Evolutionary conservation across 1,139 yeast species (phyloP), one percentile per base, ranked within the genome.

Genomic region (Protomyces inundatus): DNA sequence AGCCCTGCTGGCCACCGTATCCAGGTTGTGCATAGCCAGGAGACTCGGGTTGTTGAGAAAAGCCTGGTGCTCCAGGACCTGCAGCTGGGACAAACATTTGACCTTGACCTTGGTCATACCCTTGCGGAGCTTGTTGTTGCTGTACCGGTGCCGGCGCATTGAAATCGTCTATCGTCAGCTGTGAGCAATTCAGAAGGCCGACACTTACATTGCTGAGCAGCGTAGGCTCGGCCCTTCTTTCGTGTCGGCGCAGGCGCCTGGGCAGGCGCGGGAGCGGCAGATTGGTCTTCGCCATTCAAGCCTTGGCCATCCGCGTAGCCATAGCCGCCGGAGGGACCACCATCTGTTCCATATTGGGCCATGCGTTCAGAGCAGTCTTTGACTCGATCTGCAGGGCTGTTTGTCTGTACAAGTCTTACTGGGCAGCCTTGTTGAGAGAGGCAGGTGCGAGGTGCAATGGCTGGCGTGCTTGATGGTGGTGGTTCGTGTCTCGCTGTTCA

Each of bases 1-100:
- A 42, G 23, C 32, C 48, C 30, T 30, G 30, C 23, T 42, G 48
- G 10, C 7, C 48, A 39, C n/a, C 42, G n/a, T 14, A 12, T 23
- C 2, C 23, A 23, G 48, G 55, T 42, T 45, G 60, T 12, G 42
- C 54, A 35, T 46, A 55, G n/a, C 42, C 42, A 45, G 33, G n/a
- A 12, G 12, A 34, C 4, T 34, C 7, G 14, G 45, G 58, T n/a
- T 33, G 48, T 32, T 37, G 54, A 5, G 55, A 23, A 35, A 12
- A 42, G 10, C 30, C 32, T 16, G 55, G 33, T 5, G 55, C n/a
- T 2, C 30, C 45, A 1, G 45, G 45, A 7, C 54, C 55, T 3
- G 54, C 58, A 35, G 58, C 64, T 34, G 58, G 58, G 6, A 54
- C 58, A 48, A 54, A 60, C 64, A 60, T 60, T 48, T 60, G 64